Evolutionary conservation across 352 stramenopile species (phyloP).

Genomic region (Thalassiosira livingstoniorum): DNA sequence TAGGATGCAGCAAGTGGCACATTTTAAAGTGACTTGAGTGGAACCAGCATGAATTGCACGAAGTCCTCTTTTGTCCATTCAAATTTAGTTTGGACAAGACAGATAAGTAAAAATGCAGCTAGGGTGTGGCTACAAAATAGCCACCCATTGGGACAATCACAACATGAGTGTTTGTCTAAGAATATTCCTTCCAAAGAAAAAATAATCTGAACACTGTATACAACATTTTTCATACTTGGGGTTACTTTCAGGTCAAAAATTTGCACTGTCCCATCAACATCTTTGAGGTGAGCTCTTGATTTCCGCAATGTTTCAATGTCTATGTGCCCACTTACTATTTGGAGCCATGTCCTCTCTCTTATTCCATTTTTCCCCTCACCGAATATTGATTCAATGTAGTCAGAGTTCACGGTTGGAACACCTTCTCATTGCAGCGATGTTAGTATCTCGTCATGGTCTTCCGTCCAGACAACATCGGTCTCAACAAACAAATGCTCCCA

Average conservation of each 20-base stretch:
- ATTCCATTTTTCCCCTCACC: constrained; percentile 35
- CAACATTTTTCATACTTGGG: constrained; percentile 35
- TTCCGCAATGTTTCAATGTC: constrained; percentile 23
- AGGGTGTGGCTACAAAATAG: constrained; percentile 29
- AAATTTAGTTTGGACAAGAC: constrained; percentile 8
- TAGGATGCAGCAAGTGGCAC: constrained; percentile 17
- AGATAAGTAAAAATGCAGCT: constrained; percentile 10
- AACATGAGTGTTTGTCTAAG: constrained; percentile 12
- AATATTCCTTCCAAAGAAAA: constrained; percentile 5
- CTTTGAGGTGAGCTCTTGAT: constrained; percentile 4
- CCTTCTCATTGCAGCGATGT: neutral
- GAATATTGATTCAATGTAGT: constrained; percentile 28
- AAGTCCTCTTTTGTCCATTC: constrained; percentile 19
- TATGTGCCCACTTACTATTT: constrained; percentile 23
- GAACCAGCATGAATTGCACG: constrained; percentile 14
- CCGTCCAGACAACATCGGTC: constrained; percentile 7
- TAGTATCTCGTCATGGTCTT: neutral
- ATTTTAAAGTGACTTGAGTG: constrained; percentile 28
- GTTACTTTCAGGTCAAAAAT: constrained; percentile 35
- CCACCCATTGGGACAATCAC: constrained; percentile 31
- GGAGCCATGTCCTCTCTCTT: constrained; percentile 16
- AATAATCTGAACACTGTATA: constrained; percentile 25
- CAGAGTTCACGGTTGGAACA: neutral
- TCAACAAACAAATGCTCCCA: constrained; percentile 12
- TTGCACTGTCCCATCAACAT: neutral